Percentiles rank a stretch among this genome's conserved stretches.
Evolutionary conservation across 2,329 filamentous ascomycete species (phyloP).

Genomic region (Colletotrichum sp.): DNA sequence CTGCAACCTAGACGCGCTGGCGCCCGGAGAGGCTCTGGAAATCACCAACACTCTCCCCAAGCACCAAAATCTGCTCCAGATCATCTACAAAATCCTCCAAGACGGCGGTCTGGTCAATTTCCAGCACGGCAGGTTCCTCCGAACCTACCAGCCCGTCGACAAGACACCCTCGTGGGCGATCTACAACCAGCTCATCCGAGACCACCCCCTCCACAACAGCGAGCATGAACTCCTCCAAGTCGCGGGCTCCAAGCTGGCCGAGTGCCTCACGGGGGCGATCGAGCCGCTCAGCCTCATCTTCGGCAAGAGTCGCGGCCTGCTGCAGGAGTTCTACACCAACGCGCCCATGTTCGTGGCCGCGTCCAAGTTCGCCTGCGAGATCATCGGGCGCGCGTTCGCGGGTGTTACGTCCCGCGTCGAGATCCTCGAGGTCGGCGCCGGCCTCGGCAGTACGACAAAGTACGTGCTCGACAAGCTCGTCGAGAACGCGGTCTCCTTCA

Average conservation of each 20-base stretch:
- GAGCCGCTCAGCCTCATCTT: neutral
- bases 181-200: neutral
- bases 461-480: neutral
- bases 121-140: neutral
- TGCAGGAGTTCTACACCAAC: neutral
- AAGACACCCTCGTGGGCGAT: neutral
- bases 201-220: neutral
- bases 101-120: neutral
- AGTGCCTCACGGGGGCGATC: neutral
- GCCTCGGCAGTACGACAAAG: neutral
- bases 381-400: neutral
- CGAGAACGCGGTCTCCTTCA: no score
- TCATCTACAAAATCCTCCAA: neutral
- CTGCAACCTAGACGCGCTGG: neutral
- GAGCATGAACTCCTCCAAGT: neutral
- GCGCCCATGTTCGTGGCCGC: neutral
- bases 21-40: neutral
- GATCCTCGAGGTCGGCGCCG: constrained; percentile 56
- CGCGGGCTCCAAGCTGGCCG: neutral
- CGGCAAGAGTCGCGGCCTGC: neutral
- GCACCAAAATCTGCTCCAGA: neutral
- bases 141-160: neutral
- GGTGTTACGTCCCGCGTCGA: neutral
- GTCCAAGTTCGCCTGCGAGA: neutral
- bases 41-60: neutral